Evolutionary conservation across 1,284 basidiomycete genomes (phyloP), one percentile per base, ranked within the genome.

Genomic region (Apiotrichum montevideense): DNA sequence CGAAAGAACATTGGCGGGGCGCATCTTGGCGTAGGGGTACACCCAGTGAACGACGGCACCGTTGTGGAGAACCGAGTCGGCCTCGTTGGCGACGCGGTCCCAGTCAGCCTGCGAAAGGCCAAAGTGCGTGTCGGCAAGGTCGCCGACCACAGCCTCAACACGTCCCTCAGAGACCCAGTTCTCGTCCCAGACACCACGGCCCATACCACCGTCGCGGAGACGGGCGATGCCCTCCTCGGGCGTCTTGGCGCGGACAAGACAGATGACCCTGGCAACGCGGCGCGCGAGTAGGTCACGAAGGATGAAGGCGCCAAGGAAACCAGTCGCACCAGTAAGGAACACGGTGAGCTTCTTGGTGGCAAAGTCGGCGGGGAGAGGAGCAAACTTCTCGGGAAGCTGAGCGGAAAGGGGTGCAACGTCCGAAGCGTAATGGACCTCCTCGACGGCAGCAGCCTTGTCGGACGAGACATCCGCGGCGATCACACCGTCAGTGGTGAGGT

Each of bases 41-140:
- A 98, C 91, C 96, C 96, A 99, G 73, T 98, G 96, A 13, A 98
- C 96, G 72, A 98, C 78, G 29, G 96, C 96, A 46, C 96, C 96
- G 68, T 99, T 99, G 75, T 98, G 96, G 55, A 98, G 73, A 35
- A 99, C 81, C 1, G 85, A 85, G 71, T 98, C 93, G 0, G 87
- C 85, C 72, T 95, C 87, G 35, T 79, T 71, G 0, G 86, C 83
- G 11, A 97, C 70, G 29, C 82, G 79, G 39, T 80, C 72, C 91
- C 93, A 98, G 0, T 79, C 79, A 3, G 75, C 77, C 37, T 83
- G 74, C 35, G 80, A 80, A 58, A 98, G 77, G 3, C 95, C 96
- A 63, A 98, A 89, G 39, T 79, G 78, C 44, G 86, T 84, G 54
- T 84, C 79, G 33, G 86, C 84, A 33, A 99, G 79, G 76, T 98